Percentiles rank a stretch among this genome's conserved stretches.
Conservation (phyloP, 129 eudicot genomes). For the Artemisia annua region DNA sequence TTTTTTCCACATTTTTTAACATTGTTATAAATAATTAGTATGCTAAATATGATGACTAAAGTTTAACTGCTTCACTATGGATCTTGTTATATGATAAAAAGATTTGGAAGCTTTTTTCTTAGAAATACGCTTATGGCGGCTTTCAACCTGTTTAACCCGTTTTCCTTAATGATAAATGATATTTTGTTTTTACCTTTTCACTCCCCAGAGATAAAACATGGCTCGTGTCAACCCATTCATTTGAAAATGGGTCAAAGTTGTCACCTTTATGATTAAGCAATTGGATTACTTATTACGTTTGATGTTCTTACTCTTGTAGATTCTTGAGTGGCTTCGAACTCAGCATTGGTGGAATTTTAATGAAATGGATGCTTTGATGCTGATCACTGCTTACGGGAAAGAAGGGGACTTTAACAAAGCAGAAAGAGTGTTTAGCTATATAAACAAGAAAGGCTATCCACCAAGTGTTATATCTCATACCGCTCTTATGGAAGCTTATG, state of each 20-base stretch:
- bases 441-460: constrained; percentile 78
- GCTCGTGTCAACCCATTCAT: background rate
- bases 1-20: too few relatives aligned
- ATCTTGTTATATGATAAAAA: background rate
- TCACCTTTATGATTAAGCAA: background rate
- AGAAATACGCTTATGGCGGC: background rate
- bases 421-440: constrained; percentile 68
- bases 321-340: constrained; percentile 93
- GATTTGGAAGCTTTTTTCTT: background rate
- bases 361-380: constrained; percentile 90
- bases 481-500: constrained; percentile 98
- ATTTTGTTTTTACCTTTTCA: background rate
- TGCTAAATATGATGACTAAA: background rate
- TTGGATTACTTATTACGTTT: constrained; percentile 5
- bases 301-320: constrained; percentile 36
- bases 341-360: constrained; percentile 98
- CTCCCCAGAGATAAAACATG: background rate
- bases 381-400: constrained; percentile 94
- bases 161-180: background rate
- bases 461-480: constrained; percentile 84
- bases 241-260: background rate
- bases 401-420: constrained; percentile 83
- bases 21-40: background rate
- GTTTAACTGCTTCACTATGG: too few relatives aligned
- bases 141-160: background rate